Evolutionary conservation across 2,329 filamentous ascomycete species (phyloP), one percentile per base, ranked within the genome.

Genomic region (Botrytis cinerea): DNA sequence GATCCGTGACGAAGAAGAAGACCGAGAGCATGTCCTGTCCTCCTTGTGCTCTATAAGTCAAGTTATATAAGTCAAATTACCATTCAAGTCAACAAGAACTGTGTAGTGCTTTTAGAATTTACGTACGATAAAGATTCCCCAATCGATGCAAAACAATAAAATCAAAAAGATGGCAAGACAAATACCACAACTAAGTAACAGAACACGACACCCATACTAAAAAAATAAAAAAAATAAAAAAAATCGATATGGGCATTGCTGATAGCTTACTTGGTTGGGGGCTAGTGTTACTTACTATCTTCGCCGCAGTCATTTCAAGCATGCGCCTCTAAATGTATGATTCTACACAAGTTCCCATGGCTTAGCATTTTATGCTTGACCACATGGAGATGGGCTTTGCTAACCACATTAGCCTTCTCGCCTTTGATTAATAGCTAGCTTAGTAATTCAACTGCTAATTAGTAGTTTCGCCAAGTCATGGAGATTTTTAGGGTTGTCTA

Each of bases 1-100:
- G 51, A 28, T 57, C n/a, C 2, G 2, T 9, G 2, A 9, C n/a
- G 0, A 4, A 0, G 6, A 57, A 8, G 1, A 8, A 28, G n/a
- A 32, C 8, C 0, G n/a, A 61, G 32, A 61, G 40, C 59, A 43
- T 10, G 18, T n/a, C 1, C 1, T 40, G n/a, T 25, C 40, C 61
- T 12, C 3, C 1, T 5, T 63, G 4, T 22, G 16, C 32, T 20
- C n/a, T 45, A 14, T 25, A 64, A 46, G 22, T 8, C 28, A 64
- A 20, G 12, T 35, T 32, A 32, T 45, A 14, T 25, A 64, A 46
- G 22, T 8, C 20, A 64, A 20, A 7, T 35, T 18, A 20, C n/a
- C 0, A 46, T 22, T 25, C 35, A 8, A 28, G 28, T 46, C n/a
- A 35, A 18, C 25, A 1, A 20, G 60, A 40, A 28, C 28, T 35